Conservation (phyloP, 192 early-diverging fungal genomes). For the Coemansia sp. region DNA sequence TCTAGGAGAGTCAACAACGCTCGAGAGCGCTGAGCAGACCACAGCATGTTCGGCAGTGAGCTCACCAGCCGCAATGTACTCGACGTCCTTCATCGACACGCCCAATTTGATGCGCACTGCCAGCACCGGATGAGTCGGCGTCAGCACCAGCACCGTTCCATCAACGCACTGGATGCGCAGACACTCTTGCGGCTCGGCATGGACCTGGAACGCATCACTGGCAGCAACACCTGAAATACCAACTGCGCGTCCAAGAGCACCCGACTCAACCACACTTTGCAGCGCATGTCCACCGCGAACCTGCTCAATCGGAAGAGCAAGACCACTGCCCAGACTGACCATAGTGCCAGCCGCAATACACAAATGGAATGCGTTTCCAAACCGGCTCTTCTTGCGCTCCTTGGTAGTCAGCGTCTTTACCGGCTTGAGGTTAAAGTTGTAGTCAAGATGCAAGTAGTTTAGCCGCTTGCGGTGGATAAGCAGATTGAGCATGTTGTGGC, state of each 20-base stretch:
- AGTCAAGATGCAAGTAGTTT: constrained; percentile 98
- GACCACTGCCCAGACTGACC: constrained; percentile 42
- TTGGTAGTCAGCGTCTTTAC: constrained; percentile 99
- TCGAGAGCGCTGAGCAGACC: constrained; percentile 40
- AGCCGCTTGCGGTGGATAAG: constrained; percentile 98
- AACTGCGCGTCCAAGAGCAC: background rate
- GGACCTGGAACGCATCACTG: constrained; percentile 44
- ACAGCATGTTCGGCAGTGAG: constrained; percentile 32
- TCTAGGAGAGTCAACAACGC: constrained; percentile 20
- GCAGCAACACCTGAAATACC: constrained; percentile 25
- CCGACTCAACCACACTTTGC: constrained; percentile 20
- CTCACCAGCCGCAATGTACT: constrained; percentile 36
- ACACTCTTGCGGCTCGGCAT: constrained; percentile 30
- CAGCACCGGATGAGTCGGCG: constrained; percentile 51
- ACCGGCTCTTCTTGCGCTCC: constrained; percentile 98
- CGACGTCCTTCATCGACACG: constrained; percentile 21
- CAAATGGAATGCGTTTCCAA: constrained; percentile 97
- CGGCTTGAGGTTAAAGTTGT: constrained; percentile 99
- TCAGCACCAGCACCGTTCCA: constrained; percentile 40
- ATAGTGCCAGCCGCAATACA: constrained; percentile 56
- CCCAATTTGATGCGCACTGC: constrained; percentile 14
- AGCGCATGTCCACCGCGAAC: constrained; percentile 22
- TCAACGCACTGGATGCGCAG: constrained; percentile 38
- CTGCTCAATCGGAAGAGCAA: constrained; percentile 47
- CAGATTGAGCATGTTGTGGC: constrained; percentile 99